phyloP scores from a whole-genome alignment of 192 early-diverging fungal genomes.

The Rhizoclosmatium globosum region DNA sequence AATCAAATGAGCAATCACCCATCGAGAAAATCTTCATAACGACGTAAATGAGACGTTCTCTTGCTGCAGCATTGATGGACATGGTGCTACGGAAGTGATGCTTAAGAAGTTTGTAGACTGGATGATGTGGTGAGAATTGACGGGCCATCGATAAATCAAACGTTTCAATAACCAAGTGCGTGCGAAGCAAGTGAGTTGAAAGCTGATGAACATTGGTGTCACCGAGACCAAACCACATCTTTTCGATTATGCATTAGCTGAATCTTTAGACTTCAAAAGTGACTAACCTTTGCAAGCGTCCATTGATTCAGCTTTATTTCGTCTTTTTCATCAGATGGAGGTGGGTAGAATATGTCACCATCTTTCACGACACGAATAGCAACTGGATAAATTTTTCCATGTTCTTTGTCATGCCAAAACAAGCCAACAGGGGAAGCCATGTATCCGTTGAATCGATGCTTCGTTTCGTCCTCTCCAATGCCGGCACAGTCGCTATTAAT shows the following conservation, averaged over 20 bases:
- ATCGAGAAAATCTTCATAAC: constrained; percentile 14
- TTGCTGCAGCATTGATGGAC: constrained; percentile 29
- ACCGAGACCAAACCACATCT: constrained; percentile 19
- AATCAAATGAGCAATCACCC: constrained; percentile 11
- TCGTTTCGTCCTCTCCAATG: background rate
- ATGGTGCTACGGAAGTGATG: constrained; percentile 15
- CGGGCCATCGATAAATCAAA: constrained; percentile 9
- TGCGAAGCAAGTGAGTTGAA: background rate
- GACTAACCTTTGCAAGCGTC: background rate
- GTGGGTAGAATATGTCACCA: constrained; percentile 22
- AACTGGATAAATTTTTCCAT: constrained; percentile 10
- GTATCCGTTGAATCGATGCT: background rate
- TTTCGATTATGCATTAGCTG: background rate
- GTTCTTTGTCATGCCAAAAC: constrained; percentile 22
- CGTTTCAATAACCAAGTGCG: constrained; percentile 21
- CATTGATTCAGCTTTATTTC: background rate
- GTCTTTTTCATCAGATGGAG: background rate
- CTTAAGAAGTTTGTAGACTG: constrained; percentile 22
- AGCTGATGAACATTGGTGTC: constrained; percentile 20
- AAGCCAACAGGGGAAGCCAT: constrained; percentile 14
- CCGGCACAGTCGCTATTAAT: background rate
- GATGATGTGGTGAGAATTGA: constrained; percentile 9
- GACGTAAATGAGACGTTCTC: constrained; percentile 8
- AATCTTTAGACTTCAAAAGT: background rate
- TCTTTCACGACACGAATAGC: constrained; percentile 28